phyloP scores from a whole-genome alignment of 768 basidiomycete genomes.

The Ramaria sp. region DNA sequence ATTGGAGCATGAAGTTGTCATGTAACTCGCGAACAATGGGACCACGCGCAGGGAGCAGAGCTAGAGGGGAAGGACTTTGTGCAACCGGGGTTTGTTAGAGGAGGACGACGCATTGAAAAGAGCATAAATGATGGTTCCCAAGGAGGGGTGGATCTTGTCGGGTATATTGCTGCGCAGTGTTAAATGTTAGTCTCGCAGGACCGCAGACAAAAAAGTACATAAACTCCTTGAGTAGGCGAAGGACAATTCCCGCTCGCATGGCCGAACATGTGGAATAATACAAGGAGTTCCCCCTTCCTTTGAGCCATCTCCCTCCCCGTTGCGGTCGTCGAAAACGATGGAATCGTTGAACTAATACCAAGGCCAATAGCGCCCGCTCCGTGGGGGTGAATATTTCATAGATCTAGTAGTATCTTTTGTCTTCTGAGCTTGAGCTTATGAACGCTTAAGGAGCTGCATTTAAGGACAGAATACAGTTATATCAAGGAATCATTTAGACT shows the following conservation, averaged over 20 bases:
- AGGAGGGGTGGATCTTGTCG: slow-evolving; percentile 51
- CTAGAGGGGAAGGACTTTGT: slow-evolving; percentile 58
- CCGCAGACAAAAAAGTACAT: slow-evolving; percentile 18
- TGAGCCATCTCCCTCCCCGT: slow-evolving; percentile 34
- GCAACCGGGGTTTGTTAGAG: slow-evolving; percentile 33
- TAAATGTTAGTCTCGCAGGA: not conserved
- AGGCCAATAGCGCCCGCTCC: slow-evolving; percentile 88
- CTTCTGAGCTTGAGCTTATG: slow-evolving; percentile 41
- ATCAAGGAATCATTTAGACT: too few relatives aligned
- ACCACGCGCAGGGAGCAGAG: too few relatives aligned
- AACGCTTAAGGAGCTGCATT: too few relatives aligned
- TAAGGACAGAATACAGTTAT: too few relatives aligned
- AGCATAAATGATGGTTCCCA: slow-evolving; percentile 33
- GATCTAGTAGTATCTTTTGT: slow-evolving; percentile 73
- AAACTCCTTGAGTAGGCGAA: slow-evolving; percentile 82
- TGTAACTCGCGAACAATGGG: too few relatives aligned
- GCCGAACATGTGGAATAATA: slow-evolving; percentile 65
- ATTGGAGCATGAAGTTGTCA: too few relatives aligned
- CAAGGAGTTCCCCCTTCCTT: slow-evolving; percentile 55
- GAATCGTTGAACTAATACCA: slow-evolving; percentile 74
- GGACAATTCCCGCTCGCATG: slow-evolving; percentile 81
- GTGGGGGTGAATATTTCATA: slow-evolving; percentile 61
- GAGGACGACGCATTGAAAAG: slow-evolving; percentile 36
- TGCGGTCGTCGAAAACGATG: slow-evolving; percentile 46
- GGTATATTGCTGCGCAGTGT: slow-evolving; percentile 63